Conservation (phyloP, 495 filamentous ascomycete genomes). For the Acidomyces sp. region DNA sequence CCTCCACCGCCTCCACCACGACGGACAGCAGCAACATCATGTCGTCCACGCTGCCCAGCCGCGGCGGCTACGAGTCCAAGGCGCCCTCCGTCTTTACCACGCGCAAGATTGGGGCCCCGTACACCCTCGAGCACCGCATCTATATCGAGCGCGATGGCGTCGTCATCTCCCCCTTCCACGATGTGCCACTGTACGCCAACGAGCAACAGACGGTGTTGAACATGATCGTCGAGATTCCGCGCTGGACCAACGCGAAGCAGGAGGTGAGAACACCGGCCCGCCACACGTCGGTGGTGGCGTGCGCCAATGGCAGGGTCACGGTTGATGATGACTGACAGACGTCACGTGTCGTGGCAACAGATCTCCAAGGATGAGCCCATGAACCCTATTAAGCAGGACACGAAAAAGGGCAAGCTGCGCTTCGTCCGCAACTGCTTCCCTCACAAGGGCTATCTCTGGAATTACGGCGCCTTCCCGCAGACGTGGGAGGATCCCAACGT, state of each 20-base stretch:
- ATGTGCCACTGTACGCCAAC: conserved; percentile 95
- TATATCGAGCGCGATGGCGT: conserved; percentile 96
- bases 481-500: conserved; percentile 98
- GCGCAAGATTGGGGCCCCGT: conserved; percentile 75
- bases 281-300: too few species aligned
- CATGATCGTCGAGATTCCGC: conserved; percentile 98
- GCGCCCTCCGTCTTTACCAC: conserved; percentile 44
- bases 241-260: conserved; percentile 99
- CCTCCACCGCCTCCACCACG: conserved; percentile 31
- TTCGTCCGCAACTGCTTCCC: conserved; percentile 99
- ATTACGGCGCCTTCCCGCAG: conserved; percentile 99
- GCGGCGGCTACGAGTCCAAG: conserved; percentile 43
- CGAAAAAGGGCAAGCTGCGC: conserved; percentile 85
- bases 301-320: too few species aligned
- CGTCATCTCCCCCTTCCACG: conserved; percentile 91
- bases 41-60: conserved; percentile 44
- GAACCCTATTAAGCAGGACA: conserved; percentile 91
- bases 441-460: conserved; percentile 99
- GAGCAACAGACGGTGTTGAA: conserved; percentile 85
- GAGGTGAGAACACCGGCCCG: conserved; percentile 51
- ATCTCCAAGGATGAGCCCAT: conserved; percentile 95
- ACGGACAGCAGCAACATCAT: conserved; percentile 38
- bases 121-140: conserved; percentile 94
- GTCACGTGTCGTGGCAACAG: conserved; percentile 35
- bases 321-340: too few species aligned